Conservation (phyloP, 305 asterid genomes). For the Solanum hybrid region DNA sequence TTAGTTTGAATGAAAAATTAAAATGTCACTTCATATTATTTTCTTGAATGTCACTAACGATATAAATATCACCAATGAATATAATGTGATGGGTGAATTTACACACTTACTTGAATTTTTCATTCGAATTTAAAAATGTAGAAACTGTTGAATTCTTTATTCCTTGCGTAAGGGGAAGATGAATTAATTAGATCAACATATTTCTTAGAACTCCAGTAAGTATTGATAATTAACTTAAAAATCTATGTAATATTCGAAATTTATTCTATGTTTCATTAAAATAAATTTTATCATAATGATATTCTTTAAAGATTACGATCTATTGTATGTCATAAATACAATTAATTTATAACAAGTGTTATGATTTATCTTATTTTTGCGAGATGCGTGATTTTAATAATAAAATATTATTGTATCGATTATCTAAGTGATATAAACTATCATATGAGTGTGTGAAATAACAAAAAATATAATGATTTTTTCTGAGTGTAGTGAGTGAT, state of each 20-base stretch:
- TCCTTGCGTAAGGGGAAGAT: background rate
- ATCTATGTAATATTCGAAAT: background rate
- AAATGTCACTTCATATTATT: background rate
- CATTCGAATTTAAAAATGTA: background rate
- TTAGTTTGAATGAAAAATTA: background rate
- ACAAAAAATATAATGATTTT: no score
- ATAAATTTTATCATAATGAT: no score
- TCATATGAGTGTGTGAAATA: no score
- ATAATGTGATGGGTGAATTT: background rate
- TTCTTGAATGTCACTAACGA: background rate
- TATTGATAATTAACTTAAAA: no score
- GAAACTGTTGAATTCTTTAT: background rate
- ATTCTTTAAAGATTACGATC: no score
- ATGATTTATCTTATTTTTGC: no score
- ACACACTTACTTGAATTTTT: background rate
- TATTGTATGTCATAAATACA: background rate
- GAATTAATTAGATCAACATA: background rate
- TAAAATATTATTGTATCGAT: no score
- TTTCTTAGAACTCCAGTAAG: background rate
- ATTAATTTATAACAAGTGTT: background rate
- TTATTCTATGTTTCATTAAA: background rate
- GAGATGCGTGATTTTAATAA: background rate
- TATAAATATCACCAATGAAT: background rate
- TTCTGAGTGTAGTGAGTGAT: background rate
- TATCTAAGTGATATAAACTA: no score